Conservation (phyloP, 2,329 filamentous ascomycete genomes). For the Fusarium sp. region DNA sequence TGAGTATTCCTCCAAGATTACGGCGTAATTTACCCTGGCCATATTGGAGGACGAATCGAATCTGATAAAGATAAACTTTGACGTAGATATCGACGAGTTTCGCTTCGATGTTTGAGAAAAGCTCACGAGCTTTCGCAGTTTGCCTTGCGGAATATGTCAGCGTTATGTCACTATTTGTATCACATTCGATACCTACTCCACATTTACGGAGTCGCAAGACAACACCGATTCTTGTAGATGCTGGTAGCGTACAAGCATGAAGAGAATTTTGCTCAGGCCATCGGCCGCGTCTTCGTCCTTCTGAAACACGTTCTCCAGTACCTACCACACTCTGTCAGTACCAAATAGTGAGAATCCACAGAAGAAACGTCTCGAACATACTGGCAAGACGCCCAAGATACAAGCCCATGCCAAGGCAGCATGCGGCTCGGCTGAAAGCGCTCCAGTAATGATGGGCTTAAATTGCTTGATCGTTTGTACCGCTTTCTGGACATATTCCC, state of each 20-base stretch:
- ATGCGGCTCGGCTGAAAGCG: constrained; percentile 15
- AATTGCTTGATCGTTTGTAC: constrained; percentile 6
- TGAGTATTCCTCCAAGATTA: neutral
- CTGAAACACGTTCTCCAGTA: constrained; percentile 2
- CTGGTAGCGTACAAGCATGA: constrained; percentile 19
- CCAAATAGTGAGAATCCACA: no score
- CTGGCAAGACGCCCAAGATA: constrained; percentile 10
- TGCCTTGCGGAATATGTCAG: no score
- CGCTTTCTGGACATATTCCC: constrained; percentile 7
- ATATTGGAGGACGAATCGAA: constrained; percentile 16
- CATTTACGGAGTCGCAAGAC: neutral
- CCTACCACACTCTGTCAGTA: neutral
- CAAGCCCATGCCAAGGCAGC: constrained; percentile 26
- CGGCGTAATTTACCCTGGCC: neutral
- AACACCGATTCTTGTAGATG: neutral
- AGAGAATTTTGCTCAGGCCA: constrained; percentile 5
- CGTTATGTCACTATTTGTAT: no score
- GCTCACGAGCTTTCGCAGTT: neutral
- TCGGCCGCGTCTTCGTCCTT: constrained; percentile 21
- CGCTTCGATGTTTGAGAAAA: neutral
- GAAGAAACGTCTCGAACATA: neutral
- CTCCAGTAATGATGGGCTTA: constrained; percentile 12
- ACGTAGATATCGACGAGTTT: constrained; percentile 20
- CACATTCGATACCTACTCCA: neutral
- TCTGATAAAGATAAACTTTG: constrained; percentile 10